Evolutionary conservation across 768 basidiomycete genomes (phyloP).

Genomic region (Grammothele lineata): DNA sequence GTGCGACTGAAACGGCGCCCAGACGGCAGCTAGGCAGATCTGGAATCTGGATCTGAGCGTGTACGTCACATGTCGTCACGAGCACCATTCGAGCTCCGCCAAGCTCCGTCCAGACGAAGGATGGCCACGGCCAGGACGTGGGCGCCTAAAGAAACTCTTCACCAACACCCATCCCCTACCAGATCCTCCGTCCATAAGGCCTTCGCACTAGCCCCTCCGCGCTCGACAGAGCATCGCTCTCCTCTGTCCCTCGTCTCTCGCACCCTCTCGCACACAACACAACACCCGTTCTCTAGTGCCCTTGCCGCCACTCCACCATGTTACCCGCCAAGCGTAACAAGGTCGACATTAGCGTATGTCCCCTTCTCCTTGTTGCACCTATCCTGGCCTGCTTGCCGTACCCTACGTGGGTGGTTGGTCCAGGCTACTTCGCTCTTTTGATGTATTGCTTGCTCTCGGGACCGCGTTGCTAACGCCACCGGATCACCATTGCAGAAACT

Average conservation of each 20-base stretch:
- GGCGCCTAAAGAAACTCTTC: background rate
- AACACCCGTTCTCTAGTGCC: too few species aligned
- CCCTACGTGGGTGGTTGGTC: too few species aligned
- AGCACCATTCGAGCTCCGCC: slow-evolving; percentile 8
- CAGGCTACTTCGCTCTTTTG: too few species aligned
- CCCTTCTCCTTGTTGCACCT: too few species aligned
- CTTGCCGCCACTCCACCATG: slow-evolving; percentile 37
- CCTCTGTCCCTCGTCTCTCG: slow-evolving; percentile 9
- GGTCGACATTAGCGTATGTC: slow-evolving; percentile 86
- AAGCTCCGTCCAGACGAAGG: slow-evolving; percentile 2
- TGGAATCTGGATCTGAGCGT: too few species aligned
- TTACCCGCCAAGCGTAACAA: slow-evolving; percentile 82
- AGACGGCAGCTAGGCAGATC: too few species aligned
- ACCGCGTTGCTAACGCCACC: too few species aligned
- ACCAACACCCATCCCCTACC: background rate
- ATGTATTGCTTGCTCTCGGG: too few species aligned
- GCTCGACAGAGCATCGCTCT: slow-evolving; percentile 13
- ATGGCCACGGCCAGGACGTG: background rate
- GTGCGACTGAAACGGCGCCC: too few species aligned
- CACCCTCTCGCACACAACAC: too few species aligned
- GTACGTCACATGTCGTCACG: slow-evolving; percentile 12
- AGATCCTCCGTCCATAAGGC: slow-evolving; percentile 4
- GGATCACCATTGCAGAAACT: slow-evolving; percentile 68
- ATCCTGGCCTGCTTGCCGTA: too few species aligned
- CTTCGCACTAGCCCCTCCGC: slow-evolving; percentile 3